A percentile compares a stretch with the other conserved stretches of the same genome.
phyloP scores from a whole-genome alignment of 768 basidiomycete genomes.

The Leucocoprinus sp. region DNA sequence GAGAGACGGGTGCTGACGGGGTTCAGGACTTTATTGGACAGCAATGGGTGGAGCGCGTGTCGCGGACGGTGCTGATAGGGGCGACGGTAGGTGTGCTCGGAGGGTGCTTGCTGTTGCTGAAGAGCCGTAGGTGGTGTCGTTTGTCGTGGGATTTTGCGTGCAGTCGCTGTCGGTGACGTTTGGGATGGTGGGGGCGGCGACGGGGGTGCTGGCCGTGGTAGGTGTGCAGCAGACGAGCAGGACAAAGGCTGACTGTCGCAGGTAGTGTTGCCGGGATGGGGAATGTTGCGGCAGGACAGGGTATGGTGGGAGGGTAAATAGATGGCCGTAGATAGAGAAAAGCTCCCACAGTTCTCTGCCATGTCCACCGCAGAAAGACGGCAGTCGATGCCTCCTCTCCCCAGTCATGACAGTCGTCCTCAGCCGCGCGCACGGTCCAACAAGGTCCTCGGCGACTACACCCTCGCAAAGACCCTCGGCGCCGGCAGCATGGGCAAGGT shows the following conservation, averaged over 20 bases:
- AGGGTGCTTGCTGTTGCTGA: slow-evolving; percentile 16
- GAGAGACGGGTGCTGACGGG: not conserved
- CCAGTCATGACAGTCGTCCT: slow-evolving; percentile 30
- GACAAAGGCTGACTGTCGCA: slow-evolving; percentile 18
- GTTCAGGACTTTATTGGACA: slow-evolving; percentile 58
- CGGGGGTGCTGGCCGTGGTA: slow-evolving; percentile 34
- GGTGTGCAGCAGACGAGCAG: slow-evolving; percentile 14
- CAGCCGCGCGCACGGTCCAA: slow-evolving; percentile 41
- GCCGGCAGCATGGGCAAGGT: slow-evolving; percentile 99
- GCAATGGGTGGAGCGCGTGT: slow-evolving; percentile 39
- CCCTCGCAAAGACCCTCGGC: slow-evolving; percentile 92
- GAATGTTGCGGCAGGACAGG: slow-evolving; percentile 52
- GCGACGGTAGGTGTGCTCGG: slow-evolving; percentile 29
- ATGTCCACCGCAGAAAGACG: slow-evolving; percentile 3
- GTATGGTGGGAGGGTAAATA: slow-evolving; percentile 48
- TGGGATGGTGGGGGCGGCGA: slow-evolving; percentile 33
- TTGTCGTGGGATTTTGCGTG: slow-evolving; percentile 46
- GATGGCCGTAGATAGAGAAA: slow-evolving; percentile 14
- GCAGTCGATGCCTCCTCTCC: slow-evolving; percentile 16
- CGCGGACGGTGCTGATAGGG: slow-evolving; percentile 33
- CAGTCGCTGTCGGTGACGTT: slow-evolving; percentile 53
- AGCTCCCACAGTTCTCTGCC: slow-evolving; percentile 11
- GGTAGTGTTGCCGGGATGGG: slow-evolving; percentile 66
- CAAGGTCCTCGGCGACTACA: slow-evolving; percentile 86
- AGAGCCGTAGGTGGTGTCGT: slow-evolving; percentile 38